Evolutionary conservation across 2,329 filamentous ascomycete species (phyloP).

Genomic region (Aspergillus uvarum): DNA sequence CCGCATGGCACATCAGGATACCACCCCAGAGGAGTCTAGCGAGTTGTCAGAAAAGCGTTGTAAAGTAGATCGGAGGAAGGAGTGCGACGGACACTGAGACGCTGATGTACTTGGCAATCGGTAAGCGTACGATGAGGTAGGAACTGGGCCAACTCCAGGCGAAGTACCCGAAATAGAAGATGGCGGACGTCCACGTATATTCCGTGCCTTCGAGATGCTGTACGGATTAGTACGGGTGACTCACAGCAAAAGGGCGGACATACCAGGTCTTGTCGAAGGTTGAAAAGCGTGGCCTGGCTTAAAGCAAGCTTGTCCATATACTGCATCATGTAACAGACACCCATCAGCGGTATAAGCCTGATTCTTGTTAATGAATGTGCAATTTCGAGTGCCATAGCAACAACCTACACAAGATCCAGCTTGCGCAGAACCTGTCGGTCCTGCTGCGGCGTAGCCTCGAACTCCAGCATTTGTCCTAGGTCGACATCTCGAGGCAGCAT

Average conservation of each 20-base stretch:
- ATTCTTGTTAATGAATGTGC: not conserved
- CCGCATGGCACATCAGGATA: constrained; percentile 34
- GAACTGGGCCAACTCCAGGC: constrained; percentile 43
- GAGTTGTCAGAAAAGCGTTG: constrained; percentile 24
- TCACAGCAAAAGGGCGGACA: not conserved
- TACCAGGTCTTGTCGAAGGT: constrained; percentile 26
- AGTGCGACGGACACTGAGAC: constrained; percentile 29
- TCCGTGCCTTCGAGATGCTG: constrained; percentile 28
- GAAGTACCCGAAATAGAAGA: constrained; percentile 39
- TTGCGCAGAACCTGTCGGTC: constrained; percentile 28
- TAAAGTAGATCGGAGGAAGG: not conserved
- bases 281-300: constrained; percentile 31
- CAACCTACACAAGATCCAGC: constrained; percentile 27
- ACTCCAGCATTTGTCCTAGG: constrained; percentile 27
- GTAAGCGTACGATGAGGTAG: constrained; percentile 36
- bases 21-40: constrained; percentile 33
- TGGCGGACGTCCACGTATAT: constrained; percentile 33
- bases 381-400: not conserved
- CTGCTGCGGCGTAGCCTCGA: constrained; percentile 23
- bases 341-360: constrained; percentile 31
- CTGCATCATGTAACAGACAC: constrained; percentile 31
- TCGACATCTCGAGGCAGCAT: constrained; percentile 26
- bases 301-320: constrained; percentile 34
- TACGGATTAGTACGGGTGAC: not conserved
- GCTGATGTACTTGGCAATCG: constrained; percentile 31